Conservation (phyloP, 257 asterid genomes). For the Schizonepeta tenuifolia region DNA sequence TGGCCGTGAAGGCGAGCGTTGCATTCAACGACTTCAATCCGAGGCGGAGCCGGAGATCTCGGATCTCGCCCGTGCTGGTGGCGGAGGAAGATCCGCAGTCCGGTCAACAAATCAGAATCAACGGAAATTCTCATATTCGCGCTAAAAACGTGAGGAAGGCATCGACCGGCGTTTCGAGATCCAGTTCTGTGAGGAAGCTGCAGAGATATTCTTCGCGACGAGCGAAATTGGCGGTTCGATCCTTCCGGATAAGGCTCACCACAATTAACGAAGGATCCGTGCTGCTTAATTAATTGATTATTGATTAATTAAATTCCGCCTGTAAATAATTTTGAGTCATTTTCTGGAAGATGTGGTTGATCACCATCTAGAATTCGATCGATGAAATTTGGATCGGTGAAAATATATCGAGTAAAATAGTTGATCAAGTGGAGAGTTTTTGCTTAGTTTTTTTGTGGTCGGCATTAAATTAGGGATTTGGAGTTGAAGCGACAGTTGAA, state of each 20-base stretch:
- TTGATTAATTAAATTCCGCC: not conserved
- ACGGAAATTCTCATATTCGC: not conserved
- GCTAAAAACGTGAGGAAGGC: conserved; percentile 15
- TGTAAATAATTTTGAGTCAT: conserved; percentile 28
- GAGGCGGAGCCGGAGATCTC: conserved; percentile 47
- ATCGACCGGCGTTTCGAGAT: conserved; percentile 43
- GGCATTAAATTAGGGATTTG: not conserved
- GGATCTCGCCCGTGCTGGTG: conserved; percentile 54
- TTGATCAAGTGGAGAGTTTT: not conserved
- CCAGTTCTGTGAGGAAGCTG: conserved; percentile 53
- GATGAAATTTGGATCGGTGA: not conserved
- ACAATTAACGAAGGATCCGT: conserved; percentile 76
- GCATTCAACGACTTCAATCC: conserved; percentile 44
- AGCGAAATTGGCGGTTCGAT: conserved; percentile 65
- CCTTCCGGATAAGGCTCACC: conserved; percentile 50
- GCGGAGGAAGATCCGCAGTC: conserved; percentile 32
- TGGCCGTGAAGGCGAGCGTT: conserved; percentile 74
- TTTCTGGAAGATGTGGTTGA: not conserved
- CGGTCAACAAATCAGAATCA: not conserved
- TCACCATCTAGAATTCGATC: not conserved
- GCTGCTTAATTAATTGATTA: conserved; percentile 32
- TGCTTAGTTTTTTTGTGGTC: not conserved
- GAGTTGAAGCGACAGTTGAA: not conserved
- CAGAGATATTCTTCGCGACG: conserved; percentile 58
- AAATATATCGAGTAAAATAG: not conserved